Evolutionary conservation across 2,329 filamentous ascomycete species (phyloP), one percentile per base, ranked within the genome.

Genomic region (Botrytis paeoniae): DNA sequence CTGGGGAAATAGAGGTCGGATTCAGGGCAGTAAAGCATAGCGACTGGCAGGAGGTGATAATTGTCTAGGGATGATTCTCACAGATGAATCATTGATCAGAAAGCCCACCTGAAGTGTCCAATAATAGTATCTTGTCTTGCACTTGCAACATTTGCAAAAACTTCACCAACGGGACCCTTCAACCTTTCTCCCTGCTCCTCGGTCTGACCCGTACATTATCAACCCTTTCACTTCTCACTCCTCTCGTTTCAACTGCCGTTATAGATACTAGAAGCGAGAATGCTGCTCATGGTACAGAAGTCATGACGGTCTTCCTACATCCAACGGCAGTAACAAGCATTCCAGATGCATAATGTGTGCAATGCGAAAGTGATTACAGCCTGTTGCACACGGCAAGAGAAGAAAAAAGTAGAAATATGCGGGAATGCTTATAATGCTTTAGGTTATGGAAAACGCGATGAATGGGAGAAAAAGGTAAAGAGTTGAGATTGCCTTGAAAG

Each of bases 141-240:
- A 45, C 41, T 43, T 43, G 59, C 59, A 61, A 37, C 5, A 59
- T 22, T 60, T 35, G 32, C 59, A 61, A 35, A 2, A 3, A 14
- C 12, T 4, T 8, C 22, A 39, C 1, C 35, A 35, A 16, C 12
- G 12, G 32, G 12, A 22, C 22, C 1, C 22, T 1, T 18, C 8
- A 4, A 39, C 35, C 10, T 16, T 16, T 61, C 12, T 8, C 10
- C 22, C 25, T 16, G 8, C 5, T 3, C 3, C 9, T 61, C 35
- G 0, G 12, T 39, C 35, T 16, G 25, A 14, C 35, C 5, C 35
- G 25, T 62, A 25, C 14, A 29, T 16, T 29, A 20, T 9, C 35
- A 62, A 22, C 14, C 10, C 12, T 8, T 41, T 18, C 14, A 4
- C 1, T 14, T 18, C 4, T 1, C 14, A 0, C 3, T 29, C 14